Evolutionary conservation across 164 flowering plant genomes (phyloP).

Genomic region (Brasenia schreberi): DNA sequence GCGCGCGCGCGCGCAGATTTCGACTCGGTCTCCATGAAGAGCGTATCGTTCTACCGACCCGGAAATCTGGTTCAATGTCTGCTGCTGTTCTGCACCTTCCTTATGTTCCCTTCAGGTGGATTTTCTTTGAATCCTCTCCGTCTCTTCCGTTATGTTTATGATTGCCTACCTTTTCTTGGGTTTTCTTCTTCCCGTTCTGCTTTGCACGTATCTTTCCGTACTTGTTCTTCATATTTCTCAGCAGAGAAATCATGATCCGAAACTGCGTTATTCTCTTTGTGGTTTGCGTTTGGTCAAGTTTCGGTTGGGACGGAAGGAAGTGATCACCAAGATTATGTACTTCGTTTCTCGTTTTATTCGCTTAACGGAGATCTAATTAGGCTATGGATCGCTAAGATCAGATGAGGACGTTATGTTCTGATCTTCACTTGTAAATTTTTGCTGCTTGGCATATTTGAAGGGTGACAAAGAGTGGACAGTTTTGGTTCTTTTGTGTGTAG

Average conservation of each 20-base stretch:
- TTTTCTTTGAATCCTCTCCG: neutral
- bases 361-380: too few relatives aligned
- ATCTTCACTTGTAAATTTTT: neutral
- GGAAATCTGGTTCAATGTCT: neutral
- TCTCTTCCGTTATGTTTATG: neutral
- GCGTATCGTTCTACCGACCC: neutral
- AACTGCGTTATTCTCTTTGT: too few relatives aligned
- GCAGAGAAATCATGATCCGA: too few relatives aligned
- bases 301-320: too few relatives aligned
- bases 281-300: too few relatives aligned
- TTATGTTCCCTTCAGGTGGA: neutral
- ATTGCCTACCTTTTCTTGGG: neutral
- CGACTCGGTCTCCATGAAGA: neutral
- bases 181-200: too few relatives aligned
- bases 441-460: neutral
- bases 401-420: neutral
- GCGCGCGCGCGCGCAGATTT: neutral
- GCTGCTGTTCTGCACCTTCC: neutral
- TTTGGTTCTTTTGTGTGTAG: neutral
- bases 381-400: neutral
- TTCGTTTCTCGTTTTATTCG: too few relatives aligned
- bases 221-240: too few relatives aligned
- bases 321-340: too few relatives aligned
- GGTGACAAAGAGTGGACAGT: neutral
- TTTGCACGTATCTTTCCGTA: too few relatives aligned